Conservation (phyloP, 257 asterid genomes). For the Eucommia ulmoides region DNA sequence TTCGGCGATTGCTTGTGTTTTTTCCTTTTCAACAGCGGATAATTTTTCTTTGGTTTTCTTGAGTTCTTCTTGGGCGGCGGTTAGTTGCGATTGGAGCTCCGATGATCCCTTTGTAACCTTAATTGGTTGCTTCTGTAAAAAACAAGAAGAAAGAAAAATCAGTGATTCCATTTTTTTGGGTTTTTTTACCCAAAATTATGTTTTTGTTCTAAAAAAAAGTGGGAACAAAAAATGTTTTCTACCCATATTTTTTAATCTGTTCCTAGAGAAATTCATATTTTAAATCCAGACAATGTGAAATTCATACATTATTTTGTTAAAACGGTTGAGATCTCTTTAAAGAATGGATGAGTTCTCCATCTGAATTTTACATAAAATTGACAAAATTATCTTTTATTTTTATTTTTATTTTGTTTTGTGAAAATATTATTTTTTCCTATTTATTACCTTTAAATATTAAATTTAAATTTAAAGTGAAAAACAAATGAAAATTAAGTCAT, state of each 20-base stretch:
- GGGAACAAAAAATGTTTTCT: background rate
- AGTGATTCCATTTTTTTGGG: too few species aligned
- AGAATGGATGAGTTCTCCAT: too few species aligned
- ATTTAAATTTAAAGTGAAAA: too few species aligned
- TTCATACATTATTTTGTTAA: background rate
- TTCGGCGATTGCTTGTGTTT: constrained; percentile 58
- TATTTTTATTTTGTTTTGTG: too few species aligned
- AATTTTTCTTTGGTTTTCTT: constrained; percentile 71
- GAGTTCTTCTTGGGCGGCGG: constrained; percentile 64
- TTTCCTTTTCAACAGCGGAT: constrained; percentile 60
- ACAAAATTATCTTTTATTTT: too few species aligned
- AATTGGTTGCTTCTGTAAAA: constrained; percentile 49
- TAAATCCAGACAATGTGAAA: background rate
- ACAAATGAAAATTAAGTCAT: too few species aligned
- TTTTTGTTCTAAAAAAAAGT: background rate
- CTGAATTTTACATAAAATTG: too few species aligned
- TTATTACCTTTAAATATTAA: too few species aligned
- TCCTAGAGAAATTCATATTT: background rate
- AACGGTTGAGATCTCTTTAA: background rate
- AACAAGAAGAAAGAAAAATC: background rate
- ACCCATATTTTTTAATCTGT: background rate
- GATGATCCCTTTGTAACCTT: constrained; percentile 41
- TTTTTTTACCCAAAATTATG: too few species aligned
- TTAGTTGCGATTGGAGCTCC: constrained; percentile 57
- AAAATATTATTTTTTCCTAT: too few species aligned